Conservation (phyloP, 495 filamentous ascomycete genomes). For the Physcia stellaris region DNA sequence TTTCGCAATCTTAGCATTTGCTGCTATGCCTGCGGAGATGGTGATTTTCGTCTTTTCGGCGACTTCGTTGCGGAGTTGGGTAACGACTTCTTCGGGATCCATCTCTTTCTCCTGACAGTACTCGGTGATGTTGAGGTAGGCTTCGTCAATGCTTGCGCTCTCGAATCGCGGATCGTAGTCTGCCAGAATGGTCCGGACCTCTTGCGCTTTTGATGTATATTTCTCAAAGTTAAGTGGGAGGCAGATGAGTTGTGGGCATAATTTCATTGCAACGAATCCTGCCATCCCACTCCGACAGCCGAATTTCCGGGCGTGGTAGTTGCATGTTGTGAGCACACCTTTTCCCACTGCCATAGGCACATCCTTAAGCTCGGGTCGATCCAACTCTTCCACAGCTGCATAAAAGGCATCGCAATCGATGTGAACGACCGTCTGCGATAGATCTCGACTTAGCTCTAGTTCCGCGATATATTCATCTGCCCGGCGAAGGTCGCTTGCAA, state of each 20-base stretch:
- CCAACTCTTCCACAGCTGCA: constrained; percentile 85
- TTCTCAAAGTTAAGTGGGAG: constrained; percentile 79
- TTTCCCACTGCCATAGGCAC: constrained; percentile 89
- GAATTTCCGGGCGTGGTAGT: constrained; percentile 82
- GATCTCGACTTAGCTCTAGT: constrained; percentile 63
- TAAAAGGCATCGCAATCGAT: constrained; percentile 98
- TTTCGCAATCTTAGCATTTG: constrained; percentile 88
- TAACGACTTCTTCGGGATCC: constrained; percentile 56
- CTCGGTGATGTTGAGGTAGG: constrained; percentile 87
- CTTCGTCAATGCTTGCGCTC: constrained; percentile 88
- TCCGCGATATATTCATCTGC: constrained; percentile 74
- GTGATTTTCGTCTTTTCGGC: constrained; percentile 69
- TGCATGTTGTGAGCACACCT: constrained; percentile 88
- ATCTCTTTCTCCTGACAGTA: constrained; percentile 62
- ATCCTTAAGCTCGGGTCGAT: constrained; percentile 75
- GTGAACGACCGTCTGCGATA: constrained; percentile 78
- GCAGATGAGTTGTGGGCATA: constrained; percentile 79
- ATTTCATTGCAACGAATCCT: constrained; percentile 82
- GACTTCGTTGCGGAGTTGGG: constrained; percentile 63
- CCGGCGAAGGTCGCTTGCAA: constrained; percentile 53
- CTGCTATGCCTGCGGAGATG: constrained; percentile 86
- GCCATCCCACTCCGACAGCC: constrained; percentile 93
- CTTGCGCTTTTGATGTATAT: constrained; percentile 79
- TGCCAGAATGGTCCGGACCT: constrained; percentile 69
- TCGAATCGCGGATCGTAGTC: constrained; percentile 85